These are phyloP conservation scores for Papilionanthe hybrid DNA, from an alignment of 116 monocot species.

Conservation along the genomic window DNA sequence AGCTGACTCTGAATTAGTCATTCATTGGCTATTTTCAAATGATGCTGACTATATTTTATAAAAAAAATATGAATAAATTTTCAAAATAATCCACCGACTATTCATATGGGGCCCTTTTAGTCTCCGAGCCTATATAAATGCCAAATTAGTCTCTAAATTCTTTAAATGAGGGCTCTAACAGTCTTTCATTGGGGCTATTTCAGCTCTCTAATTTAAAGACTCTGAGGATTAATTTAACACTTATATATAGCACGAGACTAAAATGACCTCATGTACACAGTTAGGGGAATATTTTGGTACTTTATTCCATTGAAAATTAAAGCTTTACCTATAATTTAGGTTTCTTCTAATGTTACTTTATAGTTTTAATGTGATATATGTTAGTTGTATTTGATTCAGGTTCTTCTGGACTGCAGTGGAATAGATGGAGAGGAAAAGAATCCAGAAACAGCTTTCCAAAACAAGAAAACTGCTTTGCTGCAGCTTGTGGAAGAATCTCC, in stretches of 20 bases:
- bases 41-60: background rate
- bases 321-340: background rate
- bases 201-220: no score
- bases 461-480: constrained; percentile 78
- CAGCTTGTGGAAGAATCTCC: constrained; percentile 66
- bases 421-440: constrained; percentile 64
- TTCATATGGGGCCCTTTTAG: no score
- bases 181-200: no score
- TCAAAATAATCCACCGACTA: no score
- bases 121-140: no score
- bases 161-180: no score
- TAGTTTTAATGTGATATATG: background rate
- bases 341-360: no score
- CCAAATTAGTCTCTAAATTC: no score
- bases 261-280: no score
- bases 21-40: background rate
- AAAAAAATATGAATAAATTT: background rate
- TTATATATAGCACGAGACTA: no score
- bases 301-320: background rate
- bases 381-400: constrained; percentile 25
- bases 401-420: constrained; percentile 93
- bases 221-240: no score
- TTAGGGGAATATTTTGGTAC: no score
- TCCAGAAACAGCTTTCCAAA: constrained; percentile 79
- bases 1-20: background rate